Conservation (phyloP, 2,329 filamentous ascomycete species). For the Seiridium cupressi region DNA sequence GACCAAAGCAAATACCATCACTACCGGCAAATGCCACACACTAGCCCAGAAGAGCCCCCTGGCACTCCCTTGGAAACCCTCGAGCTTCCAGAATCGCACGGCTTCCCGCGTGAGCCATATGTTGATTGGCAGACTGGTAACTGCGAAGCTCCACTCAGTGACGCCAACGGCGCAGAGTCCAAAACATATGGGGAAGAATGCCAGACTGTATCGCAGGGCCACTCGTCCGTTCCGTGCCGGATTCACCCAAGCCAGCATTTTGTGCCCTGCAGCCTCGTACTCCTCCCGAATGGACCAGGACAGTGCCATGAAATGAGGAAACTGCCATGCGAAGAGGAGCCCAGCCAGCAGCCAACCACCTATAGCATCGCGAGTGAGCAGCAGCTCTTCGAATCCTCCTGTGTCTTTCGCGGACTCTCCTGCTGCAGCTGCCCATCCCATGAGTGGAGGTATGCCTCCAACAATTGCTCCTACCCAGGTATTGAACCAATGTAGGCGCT, state of each 20-base stretch:
- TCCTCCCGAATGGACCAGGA: conserved; percentile 87
- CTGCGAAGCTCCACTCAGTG: conserved; percentile 82
- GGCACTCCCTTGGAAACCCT: conserved; percentile 78
- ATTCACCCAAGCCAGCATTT: conserved; percentile 84
- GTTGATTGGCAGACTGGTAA: conserved; percentile 80
- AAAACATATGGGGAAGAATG: conserved; percentile 83
- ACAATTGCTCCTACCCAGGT: conserved; percentile 95
- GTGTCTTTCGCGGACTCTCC: conserved; percentile 78
- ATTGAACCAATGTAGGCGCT: conserved; percentile 81
- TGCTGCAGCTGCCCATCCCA: conserved; percentile 96
- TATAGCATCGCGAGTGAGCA: conserved; percentile 63
- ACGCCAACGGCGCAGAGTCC: conserved; percentile 76
- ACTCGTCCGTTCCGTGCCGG: conserved; percentile 83
- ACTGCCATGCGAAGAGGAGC: conserved; percentile 92
- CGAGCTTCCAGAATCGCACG: conserved; percentile 73
- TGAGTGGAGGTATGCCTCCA: conserved; percentile 89
- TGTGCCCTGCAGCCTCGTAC: conserved; percentile 69
- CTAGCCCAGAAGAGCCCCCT: conserved; percentile 93
- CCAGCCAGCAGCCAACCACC: conserved; percentile 89
- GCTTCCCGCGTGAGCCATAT: conserved; percentile 81
- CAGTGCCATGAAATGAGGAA: conserved; percentile 95
- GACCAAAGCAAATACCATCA: conserved; percentile 85
- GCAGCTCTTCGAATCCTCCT: conserved; percentile 74
- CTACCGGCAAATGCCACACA: conserved; percentile 89
- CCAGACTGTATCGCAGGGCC: conserved; percentile 79